phyloP scores from a whole-genome alignment of 2,329 filamentous ascomycete species.

The Cladosporium cucumerinum region DNA sequence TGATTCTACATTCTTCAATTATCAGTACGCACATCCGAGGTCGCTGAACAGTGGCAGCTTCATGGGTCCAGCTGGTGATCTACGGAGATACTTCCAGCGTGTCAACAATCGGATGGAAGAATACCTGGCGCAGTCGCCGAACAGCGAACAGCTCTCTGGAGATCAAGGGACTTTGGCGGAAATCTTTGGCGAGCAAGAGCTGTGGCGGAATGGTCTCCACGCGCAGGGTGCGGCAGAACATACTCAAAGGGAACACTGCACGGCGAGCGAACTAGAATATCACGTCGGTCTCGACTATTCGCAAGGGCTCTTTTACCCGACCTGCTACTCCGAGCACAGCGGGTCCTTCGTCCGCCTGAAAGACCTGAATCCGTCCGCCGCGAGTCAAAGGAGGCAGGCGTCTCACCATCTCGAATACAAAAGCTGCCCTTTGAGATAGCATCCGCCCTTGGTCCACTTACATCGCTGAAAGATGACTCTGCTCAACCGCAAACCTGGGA shows the following conservation, averaged over 20 bases:
- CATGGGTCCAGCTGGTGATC: slow-evolving; percentile 20
- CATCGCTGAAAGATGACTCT: background rate
- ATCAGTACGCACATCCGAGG: slow-evolving; percentile 13
- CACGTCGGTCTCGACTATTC: slow-evolving; percentile 18
- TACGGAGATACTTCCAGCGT: slow-evolving; percentile 18
- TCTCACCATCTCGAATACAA: background rate
- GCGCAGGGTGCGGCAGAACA: background rate
- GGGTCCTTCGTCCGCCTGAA: slow-evolving; percentile 10
- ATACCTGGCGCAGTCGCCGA: background rate
- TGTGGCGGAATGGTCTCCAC: background rate
- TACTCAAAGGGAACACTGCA: background rate
- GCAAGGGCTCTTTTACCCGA: slow-evolving; percentile 19
- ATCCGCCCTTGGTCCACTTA: background rate
- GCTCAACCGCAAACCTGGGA: background rate
- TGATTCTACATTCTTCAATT: slow-evolving; percentile 2
- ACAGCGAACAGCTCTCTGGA: slow-evolving; percentile 3
- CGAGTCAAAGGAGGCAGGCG: background rate
- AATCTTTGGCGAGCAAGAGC: slow-evolving; percentile 21
- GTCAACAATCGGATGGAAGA: slow-evolving; percentile 7
- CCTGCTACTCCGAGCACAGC: slow-evolving; percentile 15
- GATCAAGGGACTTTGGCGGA: slow-evolving; percentile 22
- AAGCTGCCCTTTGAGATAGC: background rate
- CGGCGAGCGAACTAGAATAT: slow-evolving; percentile 4
- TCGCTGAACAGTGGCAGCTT: slow-evolving; percentile 22
- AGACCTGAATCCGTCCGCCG: background rate